Conservation (phyloP, 768 basidiomycete genomes). For the Cyclocybe aegerita region DNA sequence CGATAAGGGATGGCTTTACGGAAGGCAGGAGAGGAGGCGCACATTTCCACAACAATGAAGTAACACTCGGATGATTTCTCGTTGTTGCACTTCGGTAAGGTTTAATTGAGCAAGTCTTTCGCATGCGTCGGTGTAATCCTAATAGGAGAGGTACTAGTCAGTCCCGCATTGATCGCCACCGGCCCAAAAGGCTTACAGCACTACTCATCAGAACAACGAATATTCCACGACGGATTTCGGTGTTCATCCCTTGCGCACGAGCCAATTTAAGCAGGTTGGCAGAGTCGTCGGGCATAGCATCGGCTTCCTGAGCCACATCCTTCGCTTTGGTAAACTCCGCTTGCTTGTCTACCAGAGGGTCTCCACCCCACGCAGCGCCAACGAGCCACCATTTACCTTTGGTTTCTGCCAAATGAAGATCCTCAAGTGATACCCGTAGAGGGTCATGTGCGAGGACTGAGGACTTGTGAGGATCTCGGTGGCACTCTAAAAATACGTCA, state of each 20-base stretch:
- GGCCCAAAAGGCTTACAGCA: constrained; percentile 55
- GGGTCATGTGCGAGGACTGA: constrained; percentile 83
- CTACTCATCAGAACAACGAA: constrained; percentile 96
- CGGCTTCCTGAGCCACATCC: constrained; percentile 21
- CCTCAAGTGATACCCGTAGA: constrained; percentile 80
- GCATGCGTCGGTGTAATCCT: constrained; percentile 98
- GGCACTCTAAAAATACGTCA: neutral
- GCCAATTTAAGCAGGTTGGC: constrained; percentile 73
- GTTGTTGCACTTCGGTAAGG: constrained; percentile 86
- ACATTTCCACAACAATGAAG: constrained; percentile 93
- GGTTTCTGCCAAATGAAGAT: constrained; percentile 78
- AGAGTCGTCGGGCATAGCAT: constrained; percentile 23
- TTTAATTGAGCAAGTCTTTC: constrained; percentile 84
- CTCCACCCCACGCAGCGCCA: constrained; percentile 93
- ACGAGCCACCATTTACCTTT: constrained; percentile 99
- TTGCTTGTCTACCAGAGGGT: constrained; percentile 80
- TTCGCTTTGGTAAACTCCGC: constrained; percentile 29
- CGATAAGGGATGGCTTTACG: constrained; percentile 3
- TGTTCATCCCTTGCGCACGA: constrained; percentile 96
- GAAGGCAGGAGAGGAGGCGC: constrained; percentile 18
- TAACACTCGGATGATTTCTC: constrained; percentile 91
- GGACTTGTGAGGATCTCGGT: neutral
- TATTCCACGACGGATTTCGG: constrained; percentile 86
- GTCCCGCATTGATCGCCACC: neutral
- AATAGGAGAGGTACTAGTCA: neutral